These are phyloP conservation scores for Wickerhamomyces sp. DNA, from an alignment of 1,139 yeast species.

Conservation along the genomic window DNA sequence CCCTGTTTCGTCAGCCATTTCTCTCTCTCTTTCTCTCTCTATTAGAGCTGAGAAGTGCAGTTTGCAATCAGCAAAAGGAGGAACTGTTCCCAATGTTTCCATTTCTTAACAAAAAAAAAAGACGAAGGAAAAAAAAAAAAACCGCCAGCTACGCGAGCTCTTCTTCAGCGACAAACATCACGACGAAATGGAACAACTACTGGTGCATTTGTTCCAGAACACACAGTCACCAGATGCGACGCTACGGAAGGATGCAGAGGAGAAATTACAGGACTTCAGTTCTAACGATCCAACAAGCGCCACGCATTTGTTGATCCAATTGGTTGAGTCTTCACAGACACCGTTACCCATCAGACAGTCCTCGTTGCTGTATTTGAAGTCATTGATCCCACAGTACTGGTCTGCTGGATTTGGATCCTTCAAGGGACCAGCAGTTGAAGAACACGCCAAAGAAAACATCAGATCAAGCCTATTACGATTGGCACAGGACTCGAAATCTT, in stretches of 20 bases:
- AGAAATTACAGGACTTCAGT: slow-evolving; percentile 21
- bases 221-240: slow-evolving; percentile 28
- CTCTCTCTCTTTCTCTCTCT: neutral
- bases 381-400: slow-evolving; percentile 75
- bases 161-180: no score
- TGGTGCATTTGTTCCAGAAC: slow-evolving; percentile 17
- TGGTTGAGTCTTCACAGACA: slow-evolving; percentile 9
- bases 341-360: slow-evolving; percentile 44
- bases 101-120: no score
- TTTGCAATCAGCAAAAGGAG: neutral
- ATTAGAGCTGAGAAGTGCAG: neutral
- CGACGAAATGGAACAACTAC: no score
- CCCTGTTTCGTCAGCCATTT: slow-evolving; percentile 40
- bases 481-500: slow-evolving; percentile 40
- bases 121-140: no score
- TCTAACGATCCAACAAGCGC: slow-evolving; percentile 28
- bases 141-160: no score
- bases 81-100: no score
- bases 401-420: slow-evolving; percentile 78
- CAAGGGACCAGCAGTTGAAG: slow-evolving; percentile 58
- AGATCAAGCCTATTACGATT: slow-evolving; percentile 48
- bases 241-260: slow-evolving; percentile 29
- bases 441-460: slow-evolving; percentile 43
- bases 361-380: slow-evolving; percentile 62
- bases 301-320: slow-evolving; percentile 25